phyloP scores from a whole-genome alignment of 768 basidiomycete genomes.

The Suillus occidentalis region DNA sequence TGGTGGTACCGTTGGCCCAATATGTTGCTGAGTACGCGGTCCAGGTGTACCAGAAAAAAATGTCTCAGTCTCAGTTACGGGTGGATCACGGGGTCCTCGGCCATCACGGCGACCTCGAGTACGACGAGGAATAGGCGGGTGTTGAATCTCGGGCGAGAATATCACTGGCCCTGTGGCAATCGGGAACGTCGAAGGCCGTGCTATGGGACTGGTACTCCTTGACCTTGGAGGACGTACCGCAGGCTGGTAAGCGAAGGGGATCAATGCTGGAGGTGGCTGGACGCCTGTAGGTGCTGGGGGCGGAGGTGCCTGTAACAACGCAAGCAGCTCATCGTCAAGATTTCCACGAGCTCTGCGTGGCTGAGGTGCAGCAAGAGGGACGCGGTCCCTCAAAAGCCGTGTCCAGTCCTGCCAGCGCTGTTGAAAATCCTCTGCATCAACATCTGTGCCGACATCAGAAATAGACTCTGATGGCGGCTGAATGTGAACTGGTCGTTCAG shows the following conservation, averaged over 20 bases:
- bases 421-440: constrained; percentile 16
- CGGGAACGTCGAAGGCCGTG: constrained; percentile 29
- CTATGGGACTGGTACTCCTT: constrained; percentile 42
- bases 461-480: constrained; percentile 26
- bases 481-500: constrained; percentile 11
- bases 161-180: constrained; percentile 17
- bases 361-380: constrained; percentile 46
- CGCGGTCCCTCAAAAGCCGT: constrained; percentile 26
- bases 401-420: constrained; percentile 17
- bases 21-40: neutral
- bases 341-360: constrained; percentile 47
- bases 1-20: constrained; percentile 9
- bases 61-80: neutral
- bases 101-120: neutral
- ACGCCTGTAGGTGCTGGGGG: constrained; percentile 40
- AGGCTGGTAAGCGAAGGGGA: constrained; percentile 57
- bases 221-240: constrained; percentile 38
- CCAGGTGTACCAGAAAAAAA: neutral
- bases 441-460: constrained; percentile 29
- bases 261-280: constrained; percentile 50
- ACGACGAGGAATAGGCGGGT: constrained; percentile 1
- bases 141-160: constrained; percentile 22
- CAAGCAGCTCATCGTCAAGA: constrained; percentile 59
- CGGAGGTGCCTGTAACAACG: constrained; percentile 52
- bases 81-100: neutral